phyloP scores from a whole-genome alignment of 192 early-diverging fungal genomes.

The Backusella luteola region DNA sequence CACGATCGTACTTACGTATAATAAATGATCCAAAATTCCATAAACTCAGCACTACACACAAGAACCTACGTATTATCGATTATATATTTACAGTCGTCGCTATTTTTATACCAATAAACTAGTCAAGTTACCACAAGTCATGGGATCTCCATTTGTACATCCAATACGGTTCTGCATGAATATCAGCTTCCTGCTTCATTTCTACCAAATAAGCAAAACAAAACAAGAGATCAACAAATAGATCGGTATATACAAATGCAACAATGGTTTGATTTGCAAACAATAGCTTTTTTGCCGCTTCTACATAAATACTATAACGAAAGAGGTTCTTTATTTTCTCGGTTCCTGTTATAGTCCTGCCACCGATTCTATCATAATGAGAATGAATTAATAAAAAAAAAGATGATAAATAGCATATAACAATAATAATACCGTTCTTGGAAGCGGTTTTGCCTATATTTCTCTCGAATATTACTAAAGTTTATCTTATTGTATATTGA shows the following conservation, averaged over 20 bases:
- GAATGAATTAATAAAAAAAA: neutral
- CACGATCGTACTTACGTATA: slow-evolving; percentile 24
- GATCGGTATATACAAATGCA: slow-evolving; percentile 46
- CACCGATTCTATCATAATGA: neutral
- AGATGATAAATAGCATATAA: neutral
- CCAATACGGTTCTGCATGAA: slow-evolving; percentile 43
- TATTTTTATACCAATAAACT: neutral
- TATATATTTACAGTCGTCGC: neutral
- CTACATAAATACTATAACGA: slow-evolving; percentile 5
- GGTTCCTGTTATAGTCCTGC: neutral
- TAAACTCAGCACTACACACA: slow-evolving; percentile 22
- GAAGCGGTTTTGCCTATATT: slow-evolving; percentile 24
- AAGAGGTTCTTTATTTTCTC: neutral
- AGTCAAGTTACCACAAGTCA: slow-evolving; percentile 38
- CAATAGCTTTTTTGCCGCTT: neutral
- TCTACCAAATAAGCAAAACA: slow-evolving; percentile 63
- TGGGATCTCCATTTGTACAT: slow-evolving; percentile 51
- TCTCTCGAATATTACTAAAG: slow-evolving; percentile 30
- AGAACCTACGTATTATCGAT: slow-evolving; percentile 1
- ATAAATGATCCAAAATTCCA: slow-evolving; percentile 35
- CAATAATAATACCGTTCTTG: slow-evolving; percentile 18
- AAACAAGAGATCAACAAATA: slow-evolving; percentile 54
- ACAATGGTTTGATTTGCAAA: slow-evolving; percentile 24
- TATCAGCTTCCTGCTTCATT: slow-evolving; percentile 39
- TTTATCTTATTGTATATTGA: slow-evolving; percentile 18